Evolutionary conservation across 1,284 basidiomycete species (phyloP).

Genomic region (Xerocomus amazonicus): DNA sequence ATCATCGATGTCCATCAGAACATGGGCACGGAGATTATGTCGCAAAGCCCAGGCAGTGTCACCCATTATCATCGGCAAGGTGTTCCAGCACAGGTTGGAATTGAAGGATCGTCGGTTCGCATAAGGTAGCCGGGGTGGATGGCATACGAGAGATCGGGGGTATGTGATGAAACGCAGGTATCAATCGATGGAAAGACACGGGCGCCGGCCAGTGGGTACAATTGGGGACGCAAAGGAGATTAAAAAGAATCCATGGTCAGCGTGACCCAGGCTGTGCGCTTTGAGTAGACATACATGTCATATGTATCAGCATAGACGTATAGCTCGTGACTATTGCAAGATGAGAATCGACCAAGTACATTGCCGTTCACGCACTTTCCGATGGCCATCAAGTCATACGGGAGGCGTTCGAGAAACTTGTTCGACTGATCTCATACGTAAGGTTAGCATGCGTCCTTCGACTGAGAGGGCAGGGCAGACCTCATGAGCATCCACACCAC

Average conservation of each 20-base stretch:
- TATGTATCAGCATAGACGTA: conserved; percentile 75
- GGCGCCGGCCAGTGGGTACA: neutral
- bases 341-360: conserved; percentile 7
- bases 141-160: neutral
- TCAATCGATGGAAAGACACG: neutral
- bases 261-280: neutral
- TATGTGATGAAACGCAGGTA: neutral
- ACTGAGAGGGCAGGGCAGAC: conserved; percentile 32
- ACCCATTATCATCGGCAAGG: neutral
- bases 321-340: conserved; percentile 65
- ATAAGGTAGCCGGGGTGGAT: neutral
- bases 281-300: conserved; percentile 58
- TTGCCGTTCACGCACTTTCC: conserved; percentile 58
- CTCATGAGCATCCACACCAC: conserved; percentile 70
- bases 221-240: neutral
- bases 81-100: neutral
- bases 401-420: conserved; percentile 68
- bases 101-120: conserved; percentile 8
- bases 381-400: conserved; percentile 82
- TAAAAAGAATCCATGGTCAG: conserved; percentile 10
- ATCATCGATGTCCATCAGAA: neutral
- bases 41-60: neutral
- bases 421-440: conserved; percentile 44
- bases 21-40: neutral
- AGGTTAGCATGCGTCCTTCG: neutral